Evolutionary conservation across 306 rosid species (phyloP).

Genomic region (Hippophae gyantsensis): DNA sequence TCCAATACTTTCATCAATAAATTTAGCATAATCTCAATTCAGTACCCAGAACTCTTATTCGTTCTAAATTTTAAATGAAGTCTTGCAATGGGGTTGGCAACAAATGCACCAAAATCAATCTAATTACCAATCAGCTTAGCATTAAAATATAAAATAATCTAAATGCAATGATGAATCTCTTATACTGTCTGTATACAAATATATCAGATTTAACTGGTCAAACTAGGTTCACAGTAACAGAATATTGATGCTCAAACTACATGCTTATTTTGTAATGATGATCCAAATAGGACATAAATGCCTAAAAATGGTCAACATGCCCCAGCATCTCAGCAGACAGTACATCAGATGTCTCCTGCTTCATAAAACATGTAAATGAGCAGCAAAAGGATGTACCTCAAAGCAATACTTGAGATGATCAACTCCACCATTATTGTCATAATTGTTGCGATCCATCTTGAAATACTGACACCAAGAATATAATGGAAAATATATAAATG

Average conservation of each 20-base stretch:
- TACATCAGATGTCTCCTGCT: constrained; percentile 3
- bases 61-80: no score
- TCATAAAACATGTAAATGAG: background rate
- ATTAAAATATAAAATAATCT: no score
- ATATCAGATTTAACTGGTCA: background rate
- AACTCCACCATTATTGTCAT: constrained; percentile 75
- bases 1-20: no score
- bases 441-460: constrained; percentile 73
- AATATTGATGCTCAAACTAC: background rate
- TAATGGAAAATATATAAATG: background rate
- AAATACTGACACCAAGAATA: constrained; percentile 60
- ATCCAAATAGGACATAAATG: background rate
- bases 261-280: constrained; percentile 18
- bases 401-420: constrained; percentile 87
- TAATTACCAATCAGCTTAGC: no score
- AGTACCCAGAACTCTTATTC: no score
- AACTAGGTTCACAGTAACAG: background rate
- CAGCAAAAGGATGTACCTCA: constrained; percentile 48
- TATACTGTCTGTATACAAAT: no score
- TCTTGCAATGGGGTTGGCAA: no score
- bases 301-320: background rate
- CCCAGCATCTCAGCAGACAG: constrained; percentile 5
- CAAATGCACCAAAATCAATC: no score
- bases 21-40: no score
- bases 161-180: no score